Evolutionary conservation across 2,329 filamentous ascomycete genomes (phyloP), one percentile per base, ranked within the genome.

Genomic region (Hypoxylon sp.): DNA sequence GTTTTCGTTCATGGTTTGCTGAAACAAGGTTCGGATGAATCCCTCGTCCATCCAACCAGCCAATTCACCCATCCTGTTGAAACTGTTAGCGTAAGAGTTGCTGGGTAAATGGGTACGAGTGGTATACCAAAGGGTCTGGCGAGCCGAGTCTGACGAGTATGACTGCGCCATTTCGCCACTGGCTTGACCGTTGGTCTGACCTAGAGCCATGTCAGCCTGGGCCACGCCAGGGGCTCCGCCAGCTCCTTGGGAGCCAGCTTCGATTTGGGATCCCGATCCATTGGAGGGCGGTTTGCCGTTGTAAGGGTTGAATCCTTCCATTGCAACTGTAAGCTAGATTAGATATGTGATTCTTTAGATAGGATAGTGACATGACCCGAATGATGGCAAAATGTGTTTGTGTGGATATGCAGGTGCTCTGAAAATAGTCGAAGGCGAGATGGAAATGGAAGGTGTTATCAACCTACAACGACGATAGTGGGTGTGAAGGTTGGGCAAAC

Each of bases 11-110:
- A 97, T 91, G 73, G 94, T 89, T 75, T 93, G 97, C 68, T 83
- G 76, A 86, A 93, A 98, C 47, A 98, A 89, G 72, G 91, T 95
- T 80, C 96, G 94, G 76, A 99, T 92, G 79, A 98, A 99, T 81
- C 94, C 96, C 83, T 99, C 95, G 73, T 99, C 95, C 82, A 99
- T 98, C 95, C 95, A 99, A 26, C 93, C 92, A 80, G 98, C 94
- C 68, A 99, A 90, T 79, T 99, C 95, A 71, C 95, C 95, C 95
- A 99, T 99, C 94, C 94, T 97, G 66, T 20, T 26, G 11, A 22
- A 39, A 6, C 17, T 19, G 34, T 73, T 39, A 73, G 59, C 34
- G 19, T 8, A 4, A 3, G 26, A 17, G 26, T 34, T 20, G 1
- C 22, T 6, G 24, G 1, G 17, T 19, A 1, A 6, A 6, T 13